Conservation (phyloP, 2,329 filamentous ascomycete genomes). For the Lasiodiplodia theobromae region DNA sequence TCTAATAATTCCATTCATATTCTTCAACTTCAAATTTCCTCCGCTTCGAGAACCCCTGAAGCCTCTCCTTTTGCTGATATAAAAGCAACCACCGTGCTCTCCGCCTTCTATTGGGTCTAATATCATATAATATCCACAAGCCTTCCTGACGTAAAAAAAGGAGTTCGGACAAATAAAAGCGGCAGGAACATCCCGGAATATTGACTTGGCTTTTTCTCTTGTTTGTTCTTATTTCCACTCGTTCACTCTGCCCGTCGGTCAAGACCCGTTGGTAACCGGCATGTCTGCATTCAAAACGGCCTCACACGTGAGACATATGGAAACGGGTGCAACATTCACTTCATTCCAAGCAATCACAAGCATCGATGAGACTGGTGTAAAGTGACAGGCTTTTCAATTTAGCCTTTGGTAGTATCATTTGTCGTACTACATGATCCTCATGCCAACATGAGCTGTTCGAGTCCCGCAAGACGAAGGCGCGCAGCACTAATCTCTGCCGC, state of each 20-base stretch:
- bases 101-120: too few relatives aligned
- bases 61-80: not conserved
- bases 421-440: not conserved
- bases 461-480: not conserved
- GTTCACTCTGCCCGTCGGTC: not conserved
- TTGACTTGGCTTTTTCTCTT: not conserved
- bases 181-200: not conserved
- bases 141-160: too few relatives aligned
- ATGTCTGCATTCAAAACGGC: too few relatives aligned
- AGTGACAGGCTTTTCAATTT: not conserved
- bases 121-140: too few relatives aligned
- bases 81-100: not conserved
- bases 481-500: not conserved
- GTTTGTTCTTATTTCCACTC: not conserved
- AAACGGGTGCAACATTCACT: not conserved
- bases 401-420: conserved; percentile 4
- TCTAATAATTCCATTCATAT: not conserved
- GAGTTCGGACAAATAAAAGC: too few relatives aligned
- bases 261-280: not conserved
- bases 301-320: too few relatives aligned
- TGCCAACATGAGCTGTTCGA: conserved; percentile 15
- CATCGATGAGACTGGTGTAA: not conserved
- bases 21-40: too few relatives aligned
- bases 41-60: not conserved
- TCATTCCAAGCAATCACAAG: not conserved